Conservation (phyloP, 768 basidiomycete species). For the Suillus decipiens region DNA sequence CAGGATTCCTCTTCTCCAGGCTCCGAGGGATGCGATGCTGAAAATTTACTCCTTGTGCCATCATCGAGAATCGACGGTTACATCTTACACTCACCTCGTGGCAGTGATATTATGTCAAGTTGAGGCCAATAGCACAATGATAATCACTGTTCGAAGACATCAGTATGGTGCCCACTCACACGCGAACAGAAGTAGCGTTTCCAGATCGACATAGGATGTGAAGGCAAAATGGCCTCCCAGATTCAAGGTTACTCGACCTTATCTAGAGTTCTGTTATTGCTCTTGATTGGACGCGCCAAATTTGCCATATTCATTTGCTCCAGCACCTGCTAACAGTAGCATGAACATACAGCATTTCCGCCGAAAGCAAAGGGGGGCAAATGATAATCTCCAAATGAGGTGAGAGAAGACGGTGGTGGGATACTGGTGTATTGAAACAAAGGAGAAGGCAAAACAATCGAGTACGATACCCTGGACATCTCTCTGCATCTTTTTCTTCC, state of each 20-base stretch:
- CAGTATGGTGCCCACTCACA: neutral
- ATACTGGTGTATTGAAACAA: too few relatives aligned
- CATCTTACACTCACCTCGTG: neutral
- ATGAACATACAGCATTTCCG: neutral
- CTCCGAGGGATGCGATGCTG: neutral
- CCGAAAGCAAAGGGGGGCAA: neutral
- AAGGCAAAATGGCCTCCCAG: too few relatives aligned
- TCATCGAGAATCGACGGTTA: neutral
- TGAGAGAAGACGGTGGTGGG: too few relatives aligned
- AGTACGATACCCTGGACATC: neutral
- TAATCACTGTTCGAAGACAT: neutral
- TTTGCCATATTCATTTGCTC: constrained; percentile 7
- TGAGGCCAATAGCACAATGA: neutral
- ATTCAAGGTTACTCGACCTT: constrained; percentile 25
- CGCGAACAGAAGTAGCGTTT: neutral
- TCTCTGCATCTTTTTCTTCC: neutral
- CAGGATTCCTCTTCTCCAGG: too few relatives aligned
- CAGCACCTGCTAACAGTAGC: constrained; percentile 34
- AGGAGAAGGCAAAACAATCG: too few relatives aligned
- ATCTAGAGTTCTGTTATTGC: constrained; percentile 71
- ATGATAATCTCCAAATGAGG: neutral
- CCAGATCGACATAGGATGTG: too few relatives aligned
- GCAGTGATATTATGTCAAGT: neutral
- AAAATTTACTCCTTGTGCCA: neutral
- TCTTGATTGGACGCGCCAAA: constrained; percentile 33